These are phyloP conservation scores for Stylonectria norvegica DNA, from an alignment of 2,329 filamentous ascomycete genomes.

Conservation along the genomic window DNA sequence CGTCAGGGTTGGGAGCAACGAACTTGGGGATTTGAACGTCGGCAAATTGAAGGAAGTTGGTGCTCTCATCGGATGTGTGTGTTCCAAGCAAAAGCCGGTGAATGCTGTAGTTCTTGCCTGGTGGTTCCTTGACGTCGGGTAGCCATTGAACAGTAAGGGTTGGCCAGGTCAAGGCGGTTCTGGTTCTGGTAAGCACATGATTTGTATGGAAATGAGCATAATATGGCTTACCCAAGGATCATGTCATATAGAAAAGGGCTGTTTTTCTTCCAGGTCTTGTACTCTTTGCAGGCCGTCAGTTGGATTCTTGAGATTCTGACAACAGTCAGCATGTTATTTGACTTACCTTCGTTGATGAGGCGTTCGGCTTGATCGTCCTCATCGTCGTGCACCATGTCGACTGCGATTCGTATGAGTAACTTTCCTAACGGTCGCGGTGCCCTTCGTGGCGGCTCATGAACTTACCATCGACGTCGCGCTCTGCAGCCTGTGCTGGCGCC, in stretches of 20 bases:
- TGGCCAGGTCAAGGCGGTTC: constrained; percentile 93
- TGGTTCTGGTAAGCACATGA: constrained; percentile 10
- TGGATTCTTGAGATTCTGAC: background rate
- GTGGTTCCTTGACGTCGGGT: constrained; percentile 84
- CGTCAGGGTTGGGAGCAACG: constrained; percentile 66
- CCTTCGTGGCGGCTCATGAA: too few relatives aligned
- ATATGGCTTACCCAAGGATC: constrained; percentile 69
- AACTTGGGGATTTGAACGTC: constrained; percentile 89
- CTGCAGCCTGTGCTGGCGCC: constrained; percentile 35
- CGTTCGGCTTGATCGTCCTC: constrained; percentile 75
- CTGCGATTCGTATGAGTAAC: constrained; percentile 20
- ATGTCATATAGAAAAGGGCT: constrained; percentile 97
- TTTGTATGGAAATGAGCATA: constrained; percentile 1
- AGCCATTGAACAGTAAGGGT: constrained; percentile 98
- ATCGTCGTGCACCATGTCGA: constrained; percentile 56
- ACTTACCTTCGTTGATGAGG: constrained; percentile 83
- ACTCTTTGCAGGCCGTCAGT: too few relatives aligned
- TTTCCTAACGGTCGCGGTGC: background rate
- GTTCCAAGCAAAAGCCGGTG: constrained; percentile 92
- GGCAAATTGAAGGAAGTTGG: constrained; percentile 93
- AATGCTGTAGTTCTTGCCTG: constrained; percentile 80
- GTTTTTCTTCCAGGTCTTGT: constrained; percentile 99
- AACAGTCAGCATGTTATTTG: constrained; percentile 14
- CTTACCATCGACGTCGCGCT: constrained; percentile 38
- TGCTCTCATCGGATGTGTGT: constrained; percentile 80